Evolutionary conservation across 2,329 filamentous ascomycete genomes (phyloP).

Genomic region (Paraphoma sp.): DNA sequence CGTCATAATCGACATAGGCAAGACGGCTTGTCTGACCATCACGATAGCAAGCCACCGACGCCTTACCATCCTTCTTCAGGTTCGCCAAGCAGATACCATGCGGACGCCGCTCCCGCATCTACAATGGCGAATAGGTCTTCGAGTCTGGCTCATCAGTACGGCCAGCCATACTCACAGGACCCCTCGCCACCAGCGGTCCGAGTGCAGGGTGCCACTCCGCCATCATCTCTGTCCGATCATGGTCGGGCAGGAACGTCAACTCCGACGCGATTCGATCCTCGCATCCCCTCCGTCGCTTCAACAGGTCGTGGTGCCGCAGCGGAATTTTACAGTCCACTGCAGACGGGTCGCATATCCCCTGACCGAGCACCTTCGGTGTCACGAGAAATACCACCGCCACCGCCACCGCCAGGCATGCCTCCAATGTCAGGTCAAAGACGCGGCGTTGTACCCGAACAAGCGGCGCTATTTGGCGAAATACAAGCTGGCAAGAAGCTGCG

Average conservation of each 20-base stretch:
- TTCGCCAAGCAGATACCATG: too few species aligned
- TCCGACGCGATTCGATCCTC: background rate
- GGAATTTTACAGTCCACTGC: too few species aligned
- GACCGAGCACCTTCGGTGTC: background rate
- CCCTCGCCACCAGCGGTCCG: background rate
- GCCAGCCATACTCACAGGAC: background rate
- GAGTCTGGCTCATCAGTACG: background rate
- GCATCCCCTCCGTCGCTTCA: background rate
- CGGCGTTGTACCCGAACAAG: background rate
- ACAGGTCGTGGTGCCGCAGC: too few species aligned
- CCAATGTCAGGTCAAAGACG: background rate
- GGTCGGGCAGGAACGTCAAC: background rate
- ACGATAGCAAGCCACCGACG: too few species aligned
- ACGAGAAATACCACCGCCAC: background rate
- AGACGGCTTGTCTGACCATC: background rate
- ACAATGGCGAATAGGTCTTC: too few species aligned
- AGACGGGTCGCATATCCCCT: background rate
- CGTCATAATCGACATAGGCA: background rate
- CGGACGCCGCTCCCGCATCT: too few species aligned
- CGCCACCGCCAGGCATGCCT: background rate
- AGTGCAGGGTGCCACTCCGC: background rate
- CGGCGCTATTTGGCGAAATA: constrained; percentile 1
- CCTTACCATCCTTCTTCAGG: too few species aligned
- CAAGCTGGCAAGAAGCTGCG: background rate
- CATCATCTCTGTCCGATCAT: background rate